A percentile compares a stretch with the other conserved stretches of the same genome.
Evolutionary conservation across 805 yeast species (phyloP).

Genomic region (Candida boidinii): DNA sequence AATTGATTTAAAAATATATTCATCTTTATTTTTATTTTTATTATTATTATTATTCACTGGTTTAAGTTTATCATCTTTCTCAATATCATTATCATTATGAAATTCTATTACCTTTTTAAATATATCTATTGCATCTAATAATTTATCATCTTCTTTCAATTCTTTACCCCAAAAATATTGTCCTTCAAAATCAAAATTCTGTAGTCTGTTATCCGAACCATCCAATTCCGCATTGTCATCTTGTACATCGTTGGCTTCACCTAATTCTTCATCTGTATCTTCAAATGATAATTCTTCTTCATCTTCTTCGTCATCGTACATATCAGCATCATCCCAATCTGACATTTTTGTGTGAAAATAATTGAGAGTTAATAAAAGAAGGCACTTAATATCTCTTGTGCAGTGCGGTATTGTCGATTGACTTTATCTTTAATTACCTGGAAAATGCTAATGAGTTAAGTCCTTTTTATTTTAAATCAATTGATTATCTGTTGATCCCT

Average conservation of each 20-base stretch:
- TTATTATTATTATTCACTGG: too few relatives aligned
- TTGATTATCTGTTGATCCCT: too few relatives aligned
- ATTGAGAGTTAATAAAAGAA: not conserved
- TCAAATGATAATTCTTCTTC: constrained; percentile 26
- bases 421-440: not conserved
- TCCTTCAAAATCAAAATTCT: constrained; percentile 15
- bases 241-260: constrained; percentile 3
- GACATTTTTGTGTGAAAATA: constrained; percentile 16
- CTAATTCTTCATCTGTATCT: constrained; percentile 18
- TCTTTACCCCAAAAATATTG: constrained; percentile 25
- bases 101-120: constrained; percentile 14
- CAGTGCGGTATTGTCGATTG: too few relatives aligned
- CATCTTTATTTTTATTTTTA: constrained; percentile 5
- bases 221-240: not conserved
- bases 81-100: constrained; percentile 1
- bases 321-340: constrained; percentile 27
- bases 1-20: constrained; percentile 23
- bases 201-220: too few relatives aligned
- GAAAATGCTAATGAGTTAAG: not conserved
- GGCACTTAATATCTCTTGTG: too few relatives aligned
- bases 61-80: not conserved
- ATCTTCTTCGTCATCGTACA: constrained; percentile 27
- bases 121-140: constrained; percentile 14
- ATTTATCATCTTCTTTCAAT: constrained; percentile 22
- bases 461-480: not conserved